Evolutionary conservation across 2,329 filamentous ascomycete genomes (phyloP).

Genomic region (Zasmidium cellare): DNA sequence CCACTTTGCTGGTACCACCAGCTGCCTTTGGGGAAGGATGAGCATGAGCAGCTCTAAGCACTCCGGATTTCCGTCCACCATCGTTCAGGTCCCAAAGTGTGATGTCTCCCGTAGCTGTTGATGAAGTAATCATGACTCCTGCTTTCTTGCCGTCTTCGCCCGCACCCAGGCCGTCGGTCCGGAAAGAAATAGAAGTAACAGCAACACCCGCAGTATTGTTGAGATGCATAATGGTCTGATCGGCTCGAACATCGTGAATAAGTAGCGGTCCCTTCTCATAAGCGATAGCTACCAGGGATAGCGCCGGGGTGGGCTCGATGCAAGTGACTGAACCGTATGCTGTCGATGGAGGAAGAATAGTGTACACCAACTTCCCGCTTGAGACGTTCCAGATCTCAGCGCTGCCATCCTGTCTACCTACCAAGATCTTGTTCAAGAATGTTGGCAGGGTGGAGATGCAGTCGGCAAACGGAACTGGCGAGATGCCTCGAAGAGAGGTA

Average conservation of each 20-base stretch:
- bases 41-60: constrained; percentile 85
- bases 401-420: constrained; percentile 80
- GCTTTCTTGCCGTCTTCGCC: constrained; percentile 81
- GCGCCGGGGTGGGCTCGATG: constrained; percentile 76
- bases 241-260: constrained; percentile 78
- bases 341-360: constrained; percentile 73
- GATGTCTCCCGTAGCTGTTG: constrained; percentile 76
- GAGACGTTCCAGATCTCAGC: constrained; percentile 98
- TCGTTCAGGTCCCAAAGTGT: constrained; percentile 96
- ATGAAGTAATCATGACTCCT: constrained; percentile 93
- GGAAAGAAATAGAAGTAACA: constrained; percentile 82
- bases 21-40: constrained; percentile 69
- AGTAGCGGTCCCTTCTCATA: constrained; percentile 77
- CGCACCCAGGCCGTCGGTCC: constrained; percentile 84
- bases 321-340: constrained; percentile 81
- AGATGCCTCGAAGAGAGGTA: constrained; percentile 69
- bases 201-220: constrained; percentile 61
- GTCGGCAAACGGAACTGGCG: constrained; percentile 67
- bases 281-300: constrained; percentile 84
- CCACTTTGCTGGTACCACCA: constrained; percentile 80
- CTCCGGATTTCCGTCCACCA: constrained; percentile 80
- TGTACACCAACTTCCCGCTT: constrained; percentile 87
- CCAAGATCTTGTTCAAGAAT: constrained; percentile 93
- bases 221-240: constrained; percentile 64
- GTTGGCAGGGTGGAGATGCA: constrained; percentile 87